Conservation (phyloP, 1,284 basidiomycete genomes). For the Rhodotorula glutinis region DNA sequence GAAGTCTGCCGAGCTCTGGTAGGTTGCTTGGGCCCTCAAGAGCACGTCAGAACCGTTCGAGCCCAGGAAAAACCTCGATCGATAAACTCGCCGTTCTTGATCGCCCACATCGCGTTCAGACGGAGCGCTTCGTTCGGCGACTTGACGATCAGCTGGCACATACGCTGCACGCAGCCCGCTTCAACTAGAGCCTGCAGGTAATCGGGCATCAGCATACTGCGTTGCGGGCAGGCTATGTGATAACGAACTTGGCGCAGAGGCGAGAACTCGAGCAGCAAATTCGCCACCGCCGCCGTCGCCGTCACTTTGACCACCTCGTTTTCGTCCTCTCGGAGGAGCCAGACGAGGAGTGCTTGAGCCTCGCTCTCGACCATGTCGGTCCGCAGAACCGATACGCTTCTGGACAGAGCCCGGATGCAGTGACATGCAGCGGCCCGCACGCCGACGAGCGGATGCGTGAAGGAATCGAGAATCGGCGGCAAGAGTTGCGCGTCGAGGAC, state of each 20-base stretch:
- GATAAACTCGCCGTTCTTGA: constrained; percentile 32
- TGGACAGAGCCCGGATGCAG: constrained; percentile 71
- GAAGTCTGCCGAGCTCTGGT: constrained; percentile 30
- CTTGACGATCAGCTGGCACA: constrained; percentile 31
- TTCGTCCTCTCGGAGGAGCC: constrained; percentile 53
- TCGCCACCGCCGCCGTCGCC: constrained; percentile 72
- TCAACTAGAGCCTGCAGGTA: constrained; percentile 32
- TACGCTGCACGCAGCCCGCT: constrained; percentile 33
- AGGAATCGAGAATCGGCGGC: constrained; percentile 57
- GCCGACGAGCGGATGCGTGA: constrained; percentile 63
- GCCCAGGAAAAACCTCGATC: neutral
- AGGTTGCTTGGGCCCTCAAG: constrained; percentile 18
- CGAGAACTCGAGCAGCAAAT: constrained; percentile 80
- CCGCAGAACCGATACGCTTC: constrained; percentile 70
- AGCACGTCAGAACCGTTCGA: neutral
- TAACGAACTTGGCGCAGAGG: constrained; percentile 55
- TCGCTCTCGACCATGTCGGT: constrained; percentile 80
- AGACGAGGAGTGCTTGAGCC: constrained; percentile 61
- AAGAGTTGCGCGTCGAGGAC: constrained; percentile 61
- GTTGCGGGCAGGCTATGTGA: neutral
- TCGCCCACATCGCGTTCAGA: constrained; percentile 27
- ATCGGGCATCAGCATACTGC: too few relatives aligned
- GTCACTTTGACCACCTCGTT: constrained; percentile 69
- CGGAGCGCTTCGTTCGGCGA: constrained; percentile 15
- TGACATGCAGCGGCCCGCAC: constrained; percentile 82